Base-by-base conservation (phyloP, 2,329 filamentous ascomycete species). In the Ophiostoma australiae region DNA sequence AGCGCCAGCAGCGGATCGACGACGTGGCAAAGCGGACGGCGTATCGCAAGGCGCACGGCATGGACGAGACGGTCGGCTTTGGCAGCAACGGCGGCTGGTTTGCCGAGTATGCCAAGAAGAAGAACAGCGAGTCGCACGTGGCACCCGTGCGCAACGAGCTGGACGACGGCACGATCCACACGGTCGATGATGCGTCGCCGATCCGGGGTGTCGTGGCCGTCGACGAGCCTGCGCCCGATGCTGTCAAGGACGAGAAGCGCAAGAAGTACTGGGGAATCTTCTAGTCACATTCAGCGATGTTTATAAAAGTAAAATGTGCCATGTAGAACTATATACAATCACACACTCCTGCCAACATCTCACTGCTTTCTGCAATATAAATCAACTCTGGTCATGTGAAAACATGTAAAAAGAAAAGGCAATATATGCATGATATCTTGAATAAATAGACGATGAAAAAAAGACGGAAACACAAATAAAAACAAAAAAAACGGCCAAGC, bases 181-280 rank as follows among this genome's bases (percentile, higher is more conserved):
- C 80, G 70, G 81, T 80, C 68, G 76, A 75, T 41, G 81, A 82
- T 72, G 74, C 80, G 35, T 74, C 73, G 65, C 73, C 73, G 20
- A 27, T 73, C n/a, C 67, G 67, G 13, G 39, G 67, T 6, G 70
- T 61, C n/a, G 37, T 48, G 37, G 4, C 63, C 1, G 61, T 37
- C 15, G 66, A 1, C 3, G 68, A 23, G 27, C 37, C 70, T 10
- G 70, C 66, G 13, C 63, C 48, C 75, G 13, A 78, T 87, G 68
- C 92, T 91, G 86, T 70, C 3, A 78, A 77, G 87, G 69, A 92
- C 91, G 86, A 72, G 3, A 78, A 77, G 15, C 80, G 88, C 71
- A 94, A 93, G 86, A 94, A 92, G 83, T 94, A 91, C 87, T 82
- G 95, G 76, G 93, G 93, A 17, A 90, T 97, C 77, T 96, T 93